Evolutionary conservation across 1,284 basidiomycete species (phyloP), one percentile per base, ranked within the genome.

Genomic region (Stereum hirsutum): DNA sequence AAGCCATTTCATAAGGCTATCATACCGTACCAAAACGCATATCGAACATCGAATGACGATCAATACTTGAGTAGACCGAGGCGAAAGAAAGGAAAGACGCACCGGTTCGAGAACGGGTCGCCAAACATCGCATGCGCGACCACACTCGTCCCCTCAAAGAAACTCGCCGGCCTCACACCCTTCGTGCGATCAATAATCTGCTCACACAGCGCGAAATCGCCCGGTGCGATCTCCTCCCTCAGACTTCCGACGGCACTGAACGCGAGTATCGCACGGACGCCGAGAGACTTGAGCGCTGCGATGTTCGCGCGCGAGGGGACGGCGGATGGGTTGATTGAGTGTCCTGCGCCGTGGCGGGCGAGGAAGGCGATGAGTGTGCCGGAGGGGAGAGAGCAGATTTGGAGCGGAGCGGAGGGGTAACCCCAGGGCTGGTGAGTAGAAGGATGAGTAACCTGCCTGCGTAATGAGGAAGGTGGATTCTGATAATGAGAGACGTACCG

Each of bases 111-210:
- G 63, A 92, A 94, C 5, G 90, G 89, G 52, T 99, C 93, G 4
- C 93, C 94, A 58, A 99, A 98, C 58, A 86, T 81, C 8, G 92
- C 86, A 61, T 99, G 95, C 0, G 89, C 92, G 45, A 98, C 94
- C 48, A 97, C 64, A 43, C 69, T 75, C 37, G 81, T 75, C 45
- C 76, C 81, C 49, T 91, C 81, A 60, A 99, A 99, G 70, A 90
- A 99, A 24, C 80, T 88, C 8, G 82, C 74, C 0, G 86, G 80
- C 25, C 94, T 76, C 36, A 96, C 69, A 11, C 91, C 90, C 65
- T 97, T 98, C 17, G 95, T 98, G 41, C 95, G 78, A 64, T 99
- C 94, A 60, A 99, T 97, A 66, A 98, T 90, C 63, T 98, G 94
- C 42, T 76, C 73, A 0, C 95, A 94, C 37, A 99, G 78, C 42